Conservation (phyloP, 805 yeast species). For the Cyberlindnera subsufficiens region DNA sequence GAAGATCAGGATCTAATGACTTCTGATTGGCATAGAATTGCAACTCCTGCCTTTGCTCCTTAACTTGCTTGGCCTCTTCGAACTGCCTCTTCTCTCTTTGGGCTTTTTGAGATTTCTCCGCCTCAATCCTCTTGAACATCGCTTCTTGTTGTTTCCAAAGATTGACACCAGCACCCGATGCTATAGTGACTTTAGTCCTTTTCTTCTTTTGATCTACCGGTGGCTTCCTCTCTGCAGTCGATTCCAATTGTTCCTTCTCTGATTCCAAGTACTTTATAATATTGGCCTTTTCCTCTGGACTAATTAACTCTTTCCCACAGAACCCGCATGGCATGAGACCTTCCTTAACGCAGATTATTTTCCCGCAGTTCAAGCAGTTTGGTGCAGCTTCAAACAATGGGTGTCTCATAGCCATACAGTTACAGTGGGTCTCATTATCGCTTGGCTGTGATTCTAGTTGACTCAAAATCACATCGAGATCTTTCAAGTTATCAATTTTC, state of each 20-base stretch:
- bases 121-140: constrained; percentile 55
- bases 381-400: constrained; percentile 89
- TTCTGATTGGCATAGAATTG: constrained; percentile 35
- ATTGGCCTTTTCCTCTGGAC: constrained; percentile 52
- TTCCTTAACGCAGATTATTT: constrained; percentile 83
- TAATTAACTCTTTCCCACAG: constrained; percentile 67
- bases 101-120: constrained; percentile 31
- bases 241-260: constrained; percentile 45
- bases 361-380: constrained; percentile 91
- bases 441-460: constrained; percentile 39
- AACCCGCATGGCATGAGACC: constrained; percentile 87
- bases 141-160: constrained; percentile 65
- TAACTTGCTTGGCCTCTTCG: constrained; percentile 30
- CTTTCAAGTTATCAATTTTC: constrained; percentile 52
- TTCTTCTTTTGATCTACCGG: constrained; percentile 24
- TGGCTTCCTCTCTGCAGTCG: constrained; percentile 10
- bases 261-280: constrained; percentile 46
- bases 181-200: constrained; percentile 42
- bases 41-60: constrained; percentile 37
- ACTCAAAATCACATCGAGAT: constrained; percentile 56
- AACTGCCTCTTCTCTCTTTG: constrained; percentile 28
- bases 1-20: constrained; percentile 49
- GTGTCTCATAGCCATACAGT: constrained; percentile 84
- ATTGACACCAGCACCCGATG: constrained; percentile 58
- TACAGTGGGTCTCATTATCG: constrained; percentile 38